phyloP scores from a whole-genome alignment of 306 rosid species.

The Acacia crassicarpa region DNA sequence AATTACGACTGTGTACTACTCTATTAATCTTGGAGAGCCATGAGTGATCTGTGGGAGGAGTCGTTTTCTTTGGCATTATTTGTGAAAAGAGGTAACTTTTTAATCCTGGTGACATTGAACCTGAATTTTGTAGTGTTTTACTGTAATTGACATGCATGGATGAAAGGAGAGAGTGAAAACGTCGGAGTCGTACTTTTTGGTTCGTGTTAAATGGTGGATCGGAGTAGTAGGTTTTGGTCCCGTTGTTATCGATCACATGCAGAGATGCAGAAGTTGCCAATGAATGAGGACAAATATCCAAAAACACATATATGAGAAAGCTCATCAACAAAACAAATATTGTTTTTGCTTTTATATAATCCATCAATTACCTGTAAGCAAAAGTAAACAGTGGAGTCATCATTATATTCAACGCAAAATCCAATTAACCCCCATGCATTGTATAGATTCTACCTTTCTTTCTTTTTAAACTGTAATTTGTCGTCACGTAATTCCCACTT shows the following conservation, averaged over 20 bases:
- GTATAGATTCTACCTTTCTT: constrained; percentile 27
- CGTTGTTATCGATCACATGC: constrained; percentile 41
- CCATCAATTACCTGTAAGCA: constrained; percentile 25
- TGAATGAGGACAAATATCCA: constrained; percentile 33
- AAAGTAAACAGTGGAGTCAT: constrained; percentile 27
- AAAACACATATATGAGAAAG: neutral
- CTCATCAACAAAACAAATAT: neutral
- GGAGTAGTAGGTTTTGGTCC: constrained; percentile 15
- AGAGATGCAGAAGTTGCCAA: constrained; percentile 20
- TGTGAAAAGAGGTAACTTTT: neutral
- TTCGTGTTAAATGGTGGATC: constrained; percentile 34
- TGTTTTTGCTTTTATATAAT: neutral
- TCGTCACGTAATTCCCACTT: constrained; percentile 32
- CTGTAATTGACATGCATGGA: neutral
- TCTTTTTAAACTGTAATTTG: constrained; percentile 33
- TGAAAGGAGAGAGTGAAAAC: constrained; percentile 6
- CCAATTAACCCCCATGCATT: constrained; percentile 31
- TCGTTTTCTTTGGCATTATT: neutral
- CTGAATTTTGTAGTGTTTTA: neutral
- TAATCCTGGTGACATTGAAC: neutral
- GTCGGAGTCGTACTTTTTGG: constrained; percentile 20
- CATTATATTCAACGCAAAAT: constrained; percentile 38
- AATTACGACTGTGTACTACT: constrained; percentile 10
- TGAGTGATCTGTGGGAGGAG: neutral
- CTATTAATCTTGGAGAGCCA: neutral